phyloP scores from a whole-genome alignment of 345 rosid species.

The Pistacia vera region DNA sequence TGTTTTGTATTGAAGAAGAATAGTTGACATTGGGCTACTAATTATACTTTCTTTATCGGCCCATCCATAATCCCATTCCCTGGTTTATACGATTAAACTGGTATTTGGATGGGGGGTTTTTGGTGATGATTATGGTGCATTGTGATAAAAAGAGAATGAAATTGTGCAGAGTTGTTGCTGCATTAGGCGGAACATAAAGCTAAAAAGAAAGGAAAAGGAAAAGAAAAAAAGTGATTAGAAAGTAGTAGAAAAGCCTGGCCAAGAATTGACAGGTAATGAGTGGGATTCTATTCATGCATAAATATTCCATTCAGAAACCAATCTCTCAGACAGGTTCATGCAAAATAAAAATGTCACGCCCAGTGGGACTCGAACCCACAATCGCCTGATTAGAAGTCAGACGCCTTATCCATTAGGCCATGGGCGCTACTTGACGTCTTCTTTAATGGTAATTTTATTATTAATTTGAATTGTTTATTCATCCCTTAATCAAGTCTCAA shows the following conservation, averaged over 20 bases:
- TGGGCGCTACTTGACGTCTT: slow-evolving; percentile 27
- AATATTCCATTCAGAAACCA: no score
- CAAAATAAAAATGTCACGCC: slow-evolving; percentile 29
- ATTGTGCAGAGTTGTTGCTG: not conserved
- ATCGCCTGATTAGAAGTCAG: slow-evolving; percentile 85
- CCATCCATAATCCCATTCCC: not conserved
- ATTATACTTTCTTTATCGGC: not conserved
- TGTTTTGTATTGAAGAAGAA: not conserved
- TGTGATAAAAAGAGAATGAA: no score
- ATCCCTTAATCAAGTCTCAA: no score
- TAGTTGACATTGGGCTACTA: not conserved
- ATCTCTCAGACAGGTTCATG: no score
- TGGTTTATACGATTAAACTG: no score
- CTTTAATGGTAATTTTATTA: no score
- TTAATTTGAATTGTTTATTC: no score
- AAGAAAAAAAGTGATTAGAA: not conserved
- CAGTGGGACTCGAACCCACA: slow-evolving; percentile 93
- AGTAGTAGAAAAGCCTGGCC: not conserved
- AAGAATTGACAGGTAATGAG: no score
- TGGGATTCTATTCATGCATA: no score
- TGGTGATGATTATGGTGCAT: no score
- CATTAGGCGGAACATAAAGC: no score
- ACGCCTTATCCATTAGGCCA: slow-evolving; percentile 93
- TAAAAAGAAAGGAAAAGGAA: not conserved
- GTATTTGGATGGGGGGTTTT: no score